Evolutionary conservation across 2,329 filamentous ascomycete genomes (phyloP), one percentile per base, ranked within the genome.

Genomic region (Botrytis tulipae): DNA sequence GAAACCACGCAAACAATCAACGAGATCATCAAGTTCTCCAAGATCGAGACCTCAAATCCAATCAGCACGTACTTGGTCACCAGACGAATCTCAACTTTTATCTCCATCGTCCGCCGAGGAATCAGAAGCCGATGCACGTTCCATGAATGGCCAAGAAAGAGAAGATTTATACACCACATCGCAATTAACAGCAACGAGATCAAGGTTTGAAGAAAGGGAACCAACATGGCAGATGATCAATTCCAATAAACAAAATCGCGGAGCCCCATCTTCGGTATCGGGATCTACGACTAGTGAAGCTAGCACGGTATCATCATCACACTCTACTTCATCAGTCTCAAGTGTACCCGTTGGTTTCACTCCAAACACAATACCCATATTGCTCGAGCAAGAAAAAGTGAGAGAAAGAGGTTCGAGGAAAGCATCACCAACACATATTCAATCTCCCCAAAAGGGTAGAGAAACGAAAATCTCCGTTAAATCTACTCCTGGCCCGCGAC

Each of bases 151-250:
- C 16, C 44, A n/a, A 51, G 44, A 29, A 29, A 62, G 40, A 16
- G 40, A 63, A 48, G 42, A 57, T 12, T 18, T 16, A 18, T 42
- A 70, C 22, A 29, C 22, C 44, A 37, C 44, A 12, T 65, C 70
- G 16, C 60, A 71, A 51, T 42, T 73, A 18, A 65, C 73, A 10
- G 74, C 74, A 16, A 74, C 76, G 42, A 79, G 78, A 69, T 75
- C 77, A 1, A 75, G 70, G 42, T 71, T 76, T 32, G 57, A 71
- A 20, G 59, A 65, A 40, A 71, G 63, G 22, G 79, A 80, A 63
- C 76, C 77, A 46, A 57, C 67, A 29, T 79, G 79, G 79, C 75
- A 78, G 71, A 80, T 79, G 74, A 63, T 78, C 48, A 74, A 73
- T n/a, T 72, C 73, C 62, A 71, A 57, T n/a, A 62, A 48, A 44